Evolutionary conservation across 192 early-diverging fungal species (phyloP).

Genomic region (Entomortierella beljakovae): DNA sequence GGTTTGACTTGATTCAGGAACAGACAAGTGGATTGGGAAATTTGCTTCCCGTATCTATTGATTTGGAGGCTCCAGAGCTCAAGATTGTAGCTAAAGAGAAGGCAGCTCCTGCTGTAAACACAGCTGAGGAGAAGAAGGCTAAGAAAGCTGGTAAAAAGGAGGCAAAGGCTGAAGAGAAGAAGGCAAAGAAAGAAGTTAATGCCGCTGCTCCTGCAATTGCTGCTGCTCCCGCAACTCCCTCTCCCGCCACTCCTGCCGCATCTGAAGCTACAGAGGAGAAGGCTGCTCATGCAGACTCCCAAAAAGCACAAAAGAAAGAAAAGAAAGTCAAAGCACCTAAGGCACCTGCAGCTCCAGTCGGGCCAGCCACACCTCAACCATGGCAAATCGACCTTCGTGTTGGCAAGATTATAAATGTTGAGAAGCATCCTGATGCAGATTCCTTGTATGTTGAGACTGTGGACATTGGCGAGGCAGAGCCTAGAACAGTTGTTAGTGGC

Average conservation of each 20-base stretch:
- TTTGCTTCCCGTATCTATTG: slow-evolving; percentile 61
- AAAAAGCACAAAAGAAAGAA: slow-evolving; percentile 71
- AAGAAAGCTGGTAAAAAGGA: slow-evolving; percentile 50
- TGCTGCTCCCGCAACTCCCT: slow-evolving; percentile 20
- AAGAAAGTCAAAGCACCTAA: slow-evolving; percentile 70
- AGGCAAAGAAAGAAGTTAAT: slow-evolving; percentile 53
- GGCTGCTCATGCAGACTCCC: slow-evolving; percentile 31
- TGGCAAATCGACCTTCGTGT: slow-evolving; percentile 95
- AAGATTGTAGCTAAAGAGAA: slow-evolving; percentile 59
- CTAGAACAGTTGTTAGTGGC: slow-evolving; percentile 91
- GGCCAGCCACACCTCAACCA: slow-evolving; percentile 64
- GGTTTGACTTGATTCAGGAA: slow-evolving; percentile 86
- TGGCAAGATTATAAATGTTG: slow-evolving; percentile 83
- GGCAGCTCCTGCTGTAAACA: slow-evolving; percentile 21
- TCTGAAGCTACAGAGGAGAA: slow-evolving; percentile 37
- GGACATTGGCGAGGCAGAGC: slow-evolving; percentile 87
- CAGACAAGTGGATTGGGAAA: slow-evolving; percentile 62
- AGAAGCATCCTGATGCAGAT: slow-evolving; percentile 97
- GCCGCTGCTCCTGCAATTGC: slow-evolving; percentile 33
- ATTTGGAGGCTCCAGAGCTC: slow-evolving; percentile 61
- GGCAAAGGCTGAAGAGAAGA: slow-evolving; percentile 64
- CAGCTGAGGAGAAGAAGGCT: slow-evolving; percentile 51
- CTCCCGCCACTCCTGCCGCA: slow-evolving; percentile 40
- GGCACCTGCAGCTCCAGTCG: slow-evolving; percentile 57
- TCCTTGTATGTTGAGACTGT: slow-evolving; percentile 96